These are phyloP conservation scores for Lojkania enalia DNA, from an alignment of 2,329 filamentous ascomycete genomes.

Conservation along the genomic window DNA sequence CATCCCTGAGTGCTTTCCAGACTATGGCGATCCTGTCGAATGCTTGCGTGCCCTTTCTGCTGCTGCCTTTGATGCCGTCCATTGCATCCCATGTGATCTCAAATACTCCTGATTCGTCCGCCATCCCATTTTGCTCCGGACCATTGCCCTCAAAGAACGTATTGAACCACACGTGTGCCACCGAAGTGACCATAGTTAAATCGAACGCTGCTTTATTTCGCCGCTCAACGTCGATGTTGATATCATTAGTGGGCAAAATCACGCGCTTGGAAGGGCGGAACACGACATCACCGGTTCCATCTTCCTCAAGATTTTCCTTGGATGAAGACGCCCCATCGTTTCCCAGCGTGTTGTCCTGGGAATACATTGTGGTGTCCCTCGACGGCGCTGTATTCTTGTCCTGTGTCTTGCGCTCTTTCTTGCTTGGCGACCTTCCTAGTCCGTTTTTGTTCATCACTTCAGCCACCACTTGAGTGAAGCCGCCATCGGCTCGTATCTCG, in stretches of 20 bases:
- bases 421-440: slow-evolving; percentile 30
- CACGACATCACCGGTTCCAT: slow-evolving; percentile 70
- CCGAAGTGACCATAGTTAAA: slow-evolving; percentile 86
- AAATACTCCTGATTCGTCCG: slow-evolving; percentile 71
- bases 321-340: slow-evolving; percentile 23
- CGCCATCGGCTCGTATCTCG: slow-evolving; percentile 47
- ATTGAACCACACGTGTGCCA: slow-evolving; percentile 98
- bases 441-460: slow-evolving; percentile 50
- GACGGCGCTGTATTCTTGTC: neutral
- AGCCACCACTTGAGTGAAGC: slow-evolving; percentile 51
- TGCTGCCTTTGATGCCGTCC: slow-evolving; percentile 93
- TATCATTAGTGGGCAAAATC: slow-evolving; percentile 75
- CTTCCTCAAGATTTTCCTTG: slow-evolving; percentile 44
- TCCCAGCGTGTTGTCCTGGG: slow-evolving; percentile 15
- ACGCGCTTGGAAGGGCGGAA: slow-evolving; percentile 73
- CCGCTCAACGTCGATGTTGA: slow-evolving; percentile 88
- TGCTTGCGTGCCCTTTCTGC: slow-evolving; percentile 76
- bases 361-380: slow-evolving; percentile 1
- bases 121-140: slow-evolving; percentile 66
- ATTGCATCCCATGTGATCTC: slow-evolving; percentile 75
- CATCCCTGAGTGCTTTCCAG: slow-evolving; percentile 63
- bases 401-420: slow-evolving; percentile 17
- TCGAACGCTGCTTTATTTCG: slow-evolving; percentile 76
- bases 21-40: slow-evolving; percentile 83
- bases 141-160: slow-evolving; percentile 85